These are phyloP conservation scores for Lentinula sp. DNA, from an alignment of 768 basidiomycete genomes.

Conservation along the genomic window DNA sequence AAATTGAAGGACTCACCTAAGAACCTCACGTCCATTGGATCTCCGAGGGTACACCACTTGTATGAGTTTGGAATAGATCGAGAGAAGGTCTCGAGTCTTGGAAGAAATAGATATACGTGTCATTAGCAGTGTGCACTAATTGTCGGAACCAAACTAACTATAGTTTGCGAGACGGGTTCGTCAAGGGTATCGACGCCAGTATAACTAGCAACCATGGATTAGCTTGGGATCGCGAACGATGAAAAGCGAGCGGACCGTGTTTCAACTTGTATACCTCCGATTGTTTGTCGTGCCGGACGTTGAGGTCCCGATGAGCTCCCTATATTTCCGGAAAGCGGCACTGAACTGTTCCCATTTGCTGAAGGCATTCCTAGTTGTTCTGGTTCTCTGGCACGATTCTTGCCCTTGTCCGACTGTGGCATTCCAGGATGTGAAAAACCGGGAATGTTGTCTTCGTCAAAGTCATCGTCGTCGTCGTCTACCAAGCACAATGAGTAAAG, in stretches of 20 bases:
- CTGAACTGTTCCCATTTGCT: constrained; percentile 22
- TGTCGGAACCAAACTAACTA: constrained; percentile 47
- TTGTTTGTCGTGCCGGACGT: constrained; percentile 49
- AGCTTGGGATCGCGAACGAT: neutral
- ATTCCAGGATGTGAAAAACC: constrained; percentile 66
- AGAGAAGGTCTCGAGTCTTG: constrained; percentile 82
- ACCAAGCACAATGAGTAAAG: constrained; percentile 9
- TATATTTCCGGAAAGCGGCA: constrained; percentile 66
- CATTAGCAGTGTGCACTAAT: neutral
- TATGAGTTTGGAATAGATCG: constrained; percentile 87
- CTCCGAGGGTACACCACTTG: constrained; percentile 90
- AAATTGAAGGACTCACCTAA: constrained; percentile 37
- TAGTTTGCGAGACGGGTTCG: constrained; percentile 84
- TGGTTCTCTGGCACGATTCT: constrained; percentile 54
- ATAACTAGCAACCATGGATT: constrained; percentile 40
- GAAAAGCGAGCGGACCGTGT: constrained; percentile 54
- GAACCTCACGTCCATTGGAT: constrained; percentile 69
- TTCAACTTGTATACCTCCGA: constrained; percentile 87
- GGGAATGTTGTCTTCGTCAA: constrained; percentile 78
- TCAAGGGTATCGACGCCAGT: constrained; percentile 87
- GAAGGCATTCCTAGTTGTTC: constrained; percentile 43
- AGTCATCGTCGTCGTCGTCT: constrained; percentile 80
- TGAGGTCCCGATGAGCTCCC: constrained; percentile 38
- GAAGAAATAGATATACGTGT: constrained; percentile 7
- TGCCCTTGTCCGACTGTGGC: constrained; percentile 55